phyloP scores from a whole-genome alignment of 257 asterid species.

The Thymus mandschuricus region DNA sequence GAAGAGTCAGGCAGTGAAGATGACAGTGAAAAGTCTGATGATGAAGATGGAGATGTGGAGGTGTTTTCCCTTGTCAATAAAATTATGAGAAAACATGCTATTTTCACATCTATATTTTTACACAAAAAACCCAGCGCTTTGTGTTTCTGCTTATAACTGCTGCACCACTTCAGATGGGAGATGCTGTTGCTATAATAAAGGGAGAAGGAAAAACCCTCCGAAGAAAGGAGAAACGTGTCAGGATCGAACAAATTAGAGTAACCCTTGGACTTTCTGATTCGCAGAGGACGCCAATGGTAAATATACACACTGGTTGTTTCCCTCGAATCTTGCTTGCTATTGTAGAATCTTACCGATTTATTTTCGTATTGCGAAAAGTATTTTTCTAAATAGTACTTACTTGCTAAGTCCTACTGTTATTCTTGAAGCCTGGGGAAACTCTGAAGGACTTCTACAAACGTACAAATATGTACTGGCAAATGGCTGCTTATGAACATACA shows the following conservation, averaged over 20 bases:
- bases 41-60: slow-evolving; percentile 67
- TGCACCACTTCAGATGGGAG: slow-evolving; percentile 64
- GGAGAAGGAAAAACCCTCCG: slow-evolving; percentile 84
- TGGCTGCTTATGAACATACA: slow-evolving; percentile 99
- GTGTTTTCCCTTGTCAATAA: slow-evolving; percentile 42
- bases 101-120: slow-evolving; percentile 1
- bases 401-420: slow-evolving; percentile 25
- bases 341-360: neutral
- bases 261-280: slow-evolving; percentile 98
- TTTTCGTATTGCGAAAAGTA: neutral
- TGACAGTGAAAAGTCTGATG: slow-evolving; percentile 61
- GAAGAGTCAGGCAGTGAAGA: slow-evolving; percentile 65
- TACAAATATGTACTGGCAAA: slow-evolving; percentile 97
- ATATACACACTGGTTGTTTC: neutral
- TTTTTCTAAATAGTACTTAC: neutral
- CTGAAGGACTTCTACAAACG: slow-evolving; percentile 91
- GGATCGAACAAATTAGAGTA: slow-evolving; percentile 96
- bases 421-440: slow-evolving; percentile 83
- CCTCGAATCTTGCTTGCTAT: slow-evolving; percentile 1
- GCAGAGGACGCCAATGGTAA: slow-evolving; percentile 90
- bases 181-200: slow-evolving; percentile 85
- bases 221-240: slow-evolving; percentile 85
- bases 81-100: slow-evolving; percentile 15
- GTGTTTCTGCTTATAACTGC: slow-evolving; percentile 15
- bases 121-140: neutral